These are phyloP conservation scores for Fusarium paranaense DNA, from an alignment of 2,329 filamentous ascomycete species.

Conservation along the genomic window DNA sequence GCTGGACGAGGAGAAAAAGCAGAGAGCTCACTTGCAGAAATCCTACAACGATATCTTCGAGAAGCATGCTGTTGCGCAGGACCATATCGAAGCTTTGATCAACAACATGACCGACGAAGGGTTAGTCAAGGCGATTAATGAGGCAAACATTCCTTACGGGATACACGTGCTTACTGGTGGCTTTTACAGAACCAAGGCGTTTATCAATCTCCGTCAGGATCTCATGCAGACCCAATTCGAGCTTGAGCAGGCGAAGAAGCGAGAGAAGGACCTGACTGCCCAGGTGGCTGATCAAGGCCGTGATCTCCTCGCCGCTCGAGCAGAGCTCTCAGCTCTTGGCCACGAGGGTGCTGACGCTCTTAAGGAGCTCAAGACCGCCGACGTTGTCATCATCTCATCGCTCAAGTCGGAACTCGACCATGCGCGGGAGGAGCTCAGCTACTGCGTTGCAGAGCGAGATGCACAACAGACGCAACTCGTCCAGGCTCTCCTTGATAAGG, in stretches of 20 bases:
- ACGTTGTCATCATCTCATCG: conserved; percentile 69
- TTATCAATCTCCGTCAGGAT: conserved; percentile 63
- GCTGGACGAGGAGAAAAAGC: conserved; percentile 65
- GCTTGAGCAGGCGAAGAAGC: conserved; percentile 58
- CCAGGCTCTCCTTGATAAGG: conserved; percentile 69
- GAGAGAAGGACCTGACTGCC: conserved; percentile 58
- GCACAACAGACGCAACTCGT: conserved; percentile 70
- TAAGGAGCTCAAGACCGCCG: conserved; percentile 68
- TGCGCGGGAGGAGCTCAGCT: conserved; percentile 63
- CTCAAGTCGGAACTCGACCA: conserved; percentile 69
- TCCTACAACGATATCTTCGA: conserved; percentile 69
- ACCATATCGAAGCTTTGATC: conserved; percentile 67
- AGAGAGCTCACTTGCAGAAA: conserved; percentile 63
- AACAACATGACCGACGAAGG: conserved; percentile 64
- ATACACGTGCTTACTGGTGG: conserved; percentile 57
- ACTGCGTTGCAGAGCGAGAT: conserved; percentile 64
- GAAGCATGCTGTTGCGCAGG: conserved; percentile 67
- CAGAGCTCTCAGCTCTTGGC: conserved; percentile 66
- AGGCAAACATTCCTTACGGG: conserved; percentile 33
- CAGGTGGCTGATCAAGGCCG: conserved; percentile 66
- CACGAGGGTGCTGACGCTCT: conserved; percentile 67
- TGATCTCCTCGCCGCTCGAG: conserved; percentile 63
- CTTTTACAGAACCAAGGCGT: conserved; percentile 64
- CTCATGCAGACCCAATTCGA: conserved; percentile 59
- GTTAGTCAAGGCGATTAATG: conserved; percentile 61